A percentile compares a stretch with the other conserved stretches of the same genome.
Evolutionary conservation across 176 grass and related monocot species (phyloP).

Genomic region (Zea luxurians): DNA sequence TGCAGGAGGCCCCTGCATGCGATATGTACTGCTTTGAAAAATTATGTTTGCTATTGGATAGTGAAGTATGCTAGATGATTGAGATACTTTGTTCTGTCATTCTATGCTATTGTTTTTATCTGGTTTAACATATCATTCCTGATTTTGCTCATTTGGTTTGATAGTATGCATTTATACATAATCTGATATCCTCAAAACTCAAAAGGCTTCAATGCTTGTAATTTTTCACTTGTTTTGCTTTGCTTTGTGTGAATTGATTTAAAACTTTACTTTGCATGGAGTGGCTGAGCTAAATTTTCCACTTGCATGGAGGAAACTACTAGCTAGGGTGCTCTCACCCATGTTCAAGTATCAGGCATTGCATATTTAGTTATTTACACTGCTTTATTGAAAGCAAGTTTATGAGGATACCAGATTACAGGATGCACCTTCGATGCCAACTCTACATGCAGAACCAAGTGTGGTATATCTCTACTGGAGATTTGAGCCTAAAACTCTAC

Average conservation of each 20-base stretch:
- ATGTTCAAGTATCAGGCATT: background rate
- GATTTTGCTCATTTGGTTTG: constrained; percentile 10
- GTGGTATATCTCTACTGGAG: too few species aligned
- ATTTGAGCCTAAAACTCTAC: too few species aligned
- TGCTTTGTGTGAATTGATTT: background rate
- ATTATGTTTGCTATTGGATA: background rate
- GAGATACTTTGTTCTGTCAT: constrained; percentile 1
- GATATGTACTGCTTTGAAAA: constrained; percentile 30
- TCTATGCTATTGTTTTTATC: constrained; percentile 7
- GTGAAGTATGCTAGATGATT: constrained; percentile 23
- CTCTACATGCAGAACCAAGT: too few species aligned
- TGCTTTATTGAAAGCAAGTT: background rate
- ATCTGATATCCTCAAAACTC: background rate
- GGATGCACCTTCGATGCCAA: too few species aligned
- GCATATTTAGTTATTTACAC: background rate
- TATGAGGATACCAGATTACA: background rate
- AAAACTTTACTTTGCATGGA: background rate
- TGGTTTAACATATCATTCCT: background rate
- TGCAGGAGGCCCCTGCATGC: background rate
- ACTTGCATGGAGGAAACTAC: background rate
- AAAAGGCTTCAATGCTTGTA: too few species aligned
- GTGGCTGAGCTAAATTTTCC: background rate
- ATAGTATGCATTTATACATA: background rate
- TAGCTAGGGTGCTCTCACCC: background rate
- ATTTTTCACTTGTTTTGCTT: background rate